phyloP scores from a whole-genome alignment of 1,139 yeast genomes.

The Protomyces macrosporus region DNA sequence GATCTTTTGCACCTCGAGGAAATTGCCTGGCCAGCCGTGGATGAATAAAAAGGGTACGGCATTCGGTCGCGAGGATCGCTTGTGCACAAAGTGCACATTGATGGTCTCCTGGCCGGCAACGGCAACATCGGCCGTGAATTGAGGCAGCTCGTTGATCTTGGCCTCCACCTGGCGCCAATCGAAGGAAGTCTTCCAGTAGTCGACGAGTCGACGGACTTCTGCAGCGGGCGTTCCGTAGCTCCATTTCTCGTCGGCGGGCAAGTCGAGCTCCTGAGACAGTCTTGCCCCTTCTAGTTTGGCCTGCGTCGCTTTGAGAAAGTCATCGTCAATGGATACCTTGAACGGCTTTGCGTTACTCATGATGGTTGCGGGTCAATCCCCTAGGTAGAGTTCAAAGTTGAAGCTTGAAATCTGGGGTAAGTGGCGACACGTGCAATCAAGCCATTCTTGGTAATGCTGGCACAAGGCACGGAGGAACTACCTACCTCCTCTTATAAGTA shows the following conservation, averaged over 20 bases:
- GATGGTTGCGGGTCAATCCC: not conserved
- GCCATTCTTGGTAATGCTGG: no score
- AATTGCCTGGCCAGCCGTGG: slow-evolving; percentile 28
- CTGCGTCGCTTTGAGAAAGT: not conserved
- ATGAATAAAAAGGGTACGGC: slow-evolving; percentile 22
- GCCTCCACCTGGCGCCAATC: slow-evolving; percentile 23
- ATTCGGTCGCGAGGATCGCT: slow-evolving; percentile 11
- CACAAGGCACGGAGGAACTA: not conserved
- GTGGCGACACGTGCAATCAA: not conserved
- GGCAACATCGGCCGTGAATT: slow-evolving; percentile 15
- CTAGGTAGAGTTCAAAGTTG: not conserved
- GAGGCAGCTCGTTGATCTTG: slow-evolving; percentile 16
- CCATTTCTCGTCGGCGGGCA: slow-evolving; percentile 13
- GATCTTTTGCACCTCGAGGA: slow-evolving; percentile 24
- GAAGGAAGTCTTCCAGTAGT: slow-evolving; percentile 18
- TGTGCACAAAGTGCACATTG: slow-evolving; percentile 24
- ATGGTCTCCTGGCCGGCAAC: slow-evolving; percentile 13
- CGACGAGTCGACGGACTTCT: slow-evolving; percentile 8
- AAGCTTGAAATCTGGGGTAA: not conserved
- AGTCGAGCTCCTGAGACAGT: slow-evolving; percentile 10
- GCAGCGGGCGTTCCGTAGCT: slow-evolving; percentile 15
- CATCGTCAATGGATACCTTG: slow-evolving; percentile 10
- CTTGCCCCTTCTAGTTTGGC: slow-evolving; percentile 17
- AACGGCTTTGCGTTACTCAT: slow-evolving; percentile 32
- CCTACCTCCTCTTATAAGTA: slow-evolving; percentile 79